Evolutionary conservation across 2,329 filamentous ascomycete species (phyloP).

Genomic region (Fusarium sp.): DNA sequence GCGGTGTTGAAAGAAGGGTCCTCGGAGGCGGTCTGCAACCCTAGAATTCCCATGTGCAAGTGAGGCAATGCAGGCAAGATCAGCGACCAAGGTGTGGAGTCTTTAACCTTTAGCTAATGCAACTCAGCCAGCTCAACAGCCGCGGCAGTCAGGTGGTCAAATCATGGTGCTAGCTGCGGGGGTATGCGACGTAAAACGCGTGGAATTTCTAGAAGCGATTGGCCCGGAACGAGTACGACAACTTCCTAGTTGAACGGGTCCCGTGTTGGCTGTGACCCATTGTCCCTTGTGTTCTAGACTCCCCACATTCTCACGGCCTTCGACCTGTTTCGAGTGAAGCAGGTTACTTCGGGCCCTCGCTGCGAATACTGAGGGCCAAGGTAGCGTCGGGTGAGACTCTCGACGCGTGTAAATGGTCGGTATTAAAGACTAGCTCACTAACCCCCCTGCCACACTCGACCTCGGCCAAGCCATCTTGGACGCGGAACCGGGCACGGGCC

Average conservation of each 20-base stretch:
- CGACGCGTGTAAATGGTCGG: neutral
- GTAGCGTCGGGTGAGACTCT: slow-evolving; percentile 1
- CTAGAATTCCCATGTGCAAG: neutral
- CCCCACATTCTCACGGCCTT: slow-evolving; percentile 2
- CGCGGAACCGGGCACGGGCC: slow-evolving; percentile 2
- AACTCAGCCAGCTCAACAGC: neutral
- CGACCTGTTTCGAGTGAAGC: neutral
- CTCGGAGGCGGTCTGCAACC: neutral
- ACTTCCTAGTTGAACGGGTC: neutral
- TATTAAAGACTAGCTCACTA: neutral
- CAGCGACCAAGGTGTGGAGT: neutral
- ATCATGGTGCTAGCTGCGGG: slow-evolving; percentile 5
- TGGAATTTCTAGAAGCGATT: neutral
- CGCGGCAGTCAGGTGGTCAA: neutral
- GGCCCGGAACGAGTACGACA: slow-evolving; percentile 4
- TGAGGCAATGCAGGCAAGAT: neutral
- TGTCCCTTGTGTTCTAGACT: slow-evolving; percentile 4
- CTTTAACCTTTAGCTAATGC: slow-evolving; percentile 6
- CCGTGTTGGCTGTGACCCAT: neutral
- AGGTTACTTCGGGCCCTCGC: neutral
- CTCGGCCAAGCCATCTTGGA: neutral
- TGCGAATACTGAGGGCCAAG: neutral
- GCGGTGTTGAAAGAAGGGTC: neutral
- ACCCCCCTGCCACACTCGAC: neutral
- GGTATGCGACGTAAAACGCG: slow-evolving; percentile 12